These are phyloP conservation scores for Apodospora peruviana DNA, from an alignment of 495 filamentous ascomycete genomes.

Conservation along the genomic window DNA sequence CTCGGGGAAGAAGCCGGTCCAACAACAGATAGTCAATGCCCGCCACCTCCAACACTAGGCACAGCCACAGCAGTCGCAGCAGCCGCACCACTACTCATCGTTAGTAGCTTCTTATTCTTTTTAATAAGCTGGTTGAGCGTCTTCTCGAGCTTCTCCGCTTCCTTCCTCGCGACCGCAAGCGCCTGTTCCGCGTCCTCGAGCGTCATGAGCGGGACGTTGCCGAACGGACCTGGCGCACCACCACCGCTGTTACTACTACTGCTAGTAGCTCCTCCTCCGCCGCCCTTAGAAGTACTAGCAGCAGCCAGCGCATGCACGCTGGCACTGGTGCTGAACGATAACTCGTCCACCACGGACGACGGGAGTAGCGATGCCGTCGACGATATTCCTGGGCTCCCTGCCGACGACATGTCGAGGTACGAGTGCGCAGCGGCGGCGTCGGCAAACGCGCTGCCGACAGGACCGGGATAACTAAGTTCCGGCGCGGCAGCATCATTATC, in stretches of 20 bases:
- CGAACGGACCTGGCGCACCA: constrained; percentile 26
- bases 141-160: constrained; percentile 67
- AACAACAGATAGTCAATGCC: constrained; percentile 25
- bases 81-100: constrained; percentile 5
- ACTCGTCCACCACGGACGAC: not conserved
- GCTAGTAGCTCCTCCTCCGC: no score
- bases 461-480: constrained; percentile 27
- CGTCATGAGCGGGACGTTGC: constrained; percentile 44
- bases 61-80: not conserved
- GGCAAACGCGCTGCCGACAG: constrained; percentile 15
- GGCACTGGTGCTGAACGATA: not conserved
- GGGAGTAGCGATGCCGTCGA: not conserved
- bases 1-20: not conserved
- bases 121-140: constrained; percentile 54
- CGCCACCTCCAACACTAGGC: constrained; percentile 7
- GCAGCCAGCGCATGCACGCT: not conserved
- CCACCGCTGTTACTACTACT: no score
- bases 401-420: constrained; percentile 8
- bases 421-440: not conserved
- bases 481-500: constrained; percentile 21
- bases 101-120: constrained; percentile 51
- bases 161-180: constrained; percentile 52
- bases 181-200: constrained; percentile 59
- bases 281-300: not conserved
- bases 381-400: no score